Evolutionary conservation across 345 rosid genomes (phyloP), one percentile per base, ranked within the genome.

Genomic region (Euphorbia tirucalli): DNA sequence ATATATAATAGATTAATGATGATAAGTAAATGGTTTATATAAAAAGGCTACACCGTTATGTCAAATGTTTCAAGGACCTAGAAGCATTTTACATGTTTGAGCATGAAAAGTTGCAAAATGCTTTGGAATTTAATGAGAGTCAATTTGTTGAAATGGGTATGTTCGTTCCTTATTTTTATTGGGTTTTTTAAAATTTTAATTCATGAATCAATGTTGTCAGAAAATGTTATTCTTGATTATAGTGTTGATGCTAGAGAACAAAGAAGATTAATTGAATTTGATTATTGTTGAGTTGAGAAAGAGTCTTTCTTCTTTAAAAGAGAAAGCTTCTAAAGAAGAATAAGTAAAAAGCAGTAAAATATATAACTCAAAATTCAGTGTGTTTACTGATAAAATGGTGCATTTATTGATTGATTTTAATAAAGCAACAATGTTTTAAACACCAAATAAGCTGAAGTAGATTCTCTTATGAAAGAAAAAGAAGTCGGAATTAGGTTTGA

Each of bases 31-130:
- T 86, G 88, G 97, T 90, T 56, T 95, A 95, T 66, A 92, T 95
- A 39, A 90, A 84, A 79, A 87, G 96, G 82, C 85, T 95, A 72
- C 84, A 97, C 85, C 93, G 88, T 61, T 95, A 97, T 79, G 82
- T 95, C 66, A 95, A 80, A 82, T 95, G 99, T 97, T 90, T 92
- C 81, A 97, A 90, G 86, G 97, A 95, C 78, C 88, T 89, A 7
- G 99, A 95, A 81, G 85, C 86, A 56, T 87, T 82, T 75, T 92
- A 89, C 50, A 89, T 92, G 30, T 88, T 84, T 65, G 96, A 95
- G 82, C 97, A 87, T 71, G 96, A 90, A 80, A 89, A 84, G 77
- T 78, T 95, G 80, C 86, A 83, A 76, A 86, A 70, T 78, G 86
- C 87, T 7, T 75, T 90, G 87, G 90, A 88, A 73, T 66, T 81